Percentiles rank a stretch among this genome's conserved stretches.
Evolutionary conservation across 805 yeast species (phyloP).

Genomic region (Saturnispora bothae): DNA sequence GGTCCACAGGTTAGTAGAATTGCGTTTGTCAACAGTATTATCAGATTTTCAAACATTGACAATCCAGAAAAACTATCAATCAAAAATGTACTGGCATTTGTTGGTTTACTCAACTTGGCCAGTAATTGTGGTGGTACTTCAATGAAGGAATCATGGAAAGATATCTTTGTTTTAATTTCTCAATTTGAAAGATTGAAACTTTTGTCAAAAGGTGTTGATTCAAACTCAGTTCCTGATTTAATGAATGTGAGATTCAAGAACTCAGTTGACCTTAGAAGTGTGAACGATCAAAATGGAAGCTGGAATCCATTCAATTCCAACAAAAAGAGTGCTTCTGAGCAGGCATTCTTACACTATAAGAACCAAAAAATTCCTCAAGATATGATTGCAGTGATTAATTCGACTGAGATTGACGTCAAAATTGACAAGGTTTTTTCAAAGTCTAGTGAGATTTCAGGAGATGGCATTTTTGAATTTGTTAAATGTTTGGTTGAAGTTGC

Average conservation of each 20-base stretch:
- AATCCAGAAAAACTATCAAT: constrained; percentile 66
- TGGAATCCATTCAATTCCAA: constrained; percentile 40
- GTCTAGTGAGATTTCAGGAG: constrained; percentile 69
- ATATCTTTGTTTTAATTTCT: constrained; percentile 69
- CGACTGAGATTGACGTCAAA: constrained; percentile 64
- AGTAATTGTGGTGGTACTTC: constrained; percentile 74
- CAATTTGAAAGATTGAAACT: constrained; percentile 87
- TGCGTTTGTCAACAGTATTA: constrained; percentile 82
- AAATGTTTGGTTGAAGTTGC: constrained; percentile 80
- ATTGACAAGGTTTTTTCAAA: constrained; percentile 83
- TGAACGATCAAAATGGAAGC: constrained; percentile 23
- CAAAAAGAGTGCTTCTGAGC: constrained; percentile 48
- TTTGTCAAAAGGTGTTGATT: constrained; percentile 78
- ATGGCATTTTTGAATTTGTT: constrained; percentile 79
- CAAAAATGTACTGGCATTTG: constrained; percentile 76
- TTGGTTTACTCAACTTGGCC: constrained; percentile 65
- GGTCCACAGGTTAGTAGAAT: constrained; percentile 76
- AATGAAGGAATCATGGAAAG: constrained; percentile 73
- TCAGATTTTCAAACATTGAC: constrained; percentile 74
- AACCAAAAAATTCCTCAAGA: constrained; percentile 56
- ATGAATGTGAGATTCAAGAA: constrained; percentile 61
- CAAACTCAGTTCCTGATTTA: constrained; percentile 78
- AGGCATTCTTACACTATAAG: constrained; percentile 59
- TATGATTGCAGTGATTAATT: constrained; percentile 45
- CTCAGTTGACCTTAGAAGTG: constrained; percentile 23